Conservation (phyloP, 1,139 yeast genomes). For the Debaryomyces robertsiae region DNA sequence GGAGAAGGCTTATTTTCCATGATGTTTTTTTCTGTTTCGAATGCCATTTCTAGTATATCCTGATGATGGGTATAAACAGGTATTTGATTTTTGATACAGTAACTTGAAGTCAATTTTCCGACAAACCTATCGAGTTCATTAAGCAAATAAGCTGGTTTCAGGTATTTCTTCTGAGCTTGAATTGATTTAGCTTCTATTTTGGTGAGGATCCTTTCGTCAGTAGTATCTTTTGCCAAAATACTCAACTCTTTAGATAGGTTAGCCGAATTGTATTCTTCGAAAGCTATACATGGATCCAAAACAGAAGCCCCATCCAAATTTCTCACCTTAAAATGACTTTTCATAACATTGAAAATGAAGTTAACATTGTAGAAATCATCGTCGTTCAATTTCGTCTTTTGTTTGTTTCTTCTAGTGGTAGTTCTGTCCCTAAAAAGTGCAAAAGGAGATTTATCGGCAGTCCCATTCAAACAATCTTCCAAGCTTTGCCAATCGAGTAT, state of each 20-base stretch:
- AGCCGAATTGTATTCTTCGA: constrained; percentile 11
- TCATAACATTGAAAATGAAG: constrained; percentile 34
- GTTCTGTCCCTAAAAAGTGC: constrained; percentile 26
- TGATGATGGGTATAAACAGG: constrained; percentile 32
- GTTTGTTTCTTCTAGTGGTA: not conserved
- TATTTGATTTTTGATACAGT: constrained; percentile 26
- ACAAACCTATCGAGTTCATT: constrained; percentile 31
- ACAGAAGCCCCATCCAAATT: constrained; percentile 35
- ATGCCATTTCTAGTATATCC: constrained; percentile 16
- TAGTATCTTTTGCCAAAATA: constrained; percentile 10
- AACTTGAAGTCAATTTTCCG: constrained; percentile 28
- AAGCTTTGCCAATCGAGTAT: constrained; percentile 22
- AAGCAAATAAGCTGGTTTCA: constrained; percentile 26
- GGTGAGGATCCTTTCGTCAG: constrained; percentile 15
- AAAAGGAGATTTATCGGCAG: constrained; percentile 31
- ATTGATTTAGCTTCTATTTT: constrained; percentile 7
- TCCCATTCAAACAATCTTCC: constrained; percentile 34
- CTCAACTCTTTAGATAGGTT: constrained; percentile 13
- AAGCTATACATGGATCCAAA: constrained; percentile 11
- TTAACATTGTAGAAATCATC: constrained; percentile 39
- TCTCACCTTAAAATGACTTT: constrained; percentile 35
- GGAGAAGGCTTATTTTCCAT: constrained; percentile 10
- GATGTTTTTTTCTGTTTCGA: constrained; percentile 5
- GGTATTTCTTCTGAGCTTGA: constrained; percentile 3
- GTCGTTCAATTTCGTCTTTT: constrained; percentile 15